Evolutionary conservation across 1,284 basidiomycete species (phyloP).

Genomic region (Boletus mariae): DNA sequence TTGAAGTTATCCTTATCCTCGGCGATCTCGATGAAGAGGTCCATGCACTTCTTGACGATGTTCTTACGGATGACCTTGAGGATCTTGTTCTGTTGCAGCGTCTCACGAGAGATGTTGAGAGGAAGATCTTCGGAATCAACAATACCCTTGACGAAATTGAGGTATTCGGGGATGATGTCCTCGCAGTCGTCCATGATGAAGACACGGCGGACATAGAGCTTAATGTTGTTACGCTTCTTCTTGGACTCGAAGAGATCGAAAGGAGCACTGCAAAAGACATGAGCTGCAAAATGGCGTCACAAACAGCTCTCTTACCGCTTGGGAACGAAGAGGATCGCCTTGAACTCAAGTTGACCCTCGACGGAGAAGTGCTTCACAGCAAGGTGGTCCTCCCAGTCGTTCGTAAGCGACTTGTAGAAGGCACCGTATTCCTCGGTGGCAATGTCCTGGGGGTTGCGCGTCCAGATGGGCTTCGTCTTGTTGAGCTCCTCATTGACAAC

Average conservation of each 20-base stretch:
- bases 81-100: constrained; percentile 99
- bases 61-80: constrained; percentile 99
- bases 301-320: constrained; percentile 69
- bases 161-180: constrained; percentile 99
- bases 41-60: constrained; percentile 98
- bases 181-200: constrained; percentile 99
- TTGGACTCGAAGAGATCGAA: constrained; percentile 99
- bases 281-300: not conserved
- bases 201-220: constrained; percentile 99
- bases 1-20: constrained; percentile 99
- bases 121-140: constrained; percentile 99
- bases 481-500: constrained; percentile 97
- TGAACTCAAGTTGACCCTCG: constrained; percentile 99
- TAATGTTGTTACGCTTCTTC: constrained; percentile 99
- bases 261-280: constrained; percentile 62
- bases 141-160: constrained; percentile 99
- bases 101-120: constrained; percentile 99
- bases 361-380: constrained; percentile 99
- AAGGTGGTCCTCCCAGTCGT: constrained; percentile 99
- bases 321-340: constrained; percentile 96
- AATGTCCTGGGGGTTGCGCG: constrained; percentile 94
- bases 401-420: constrained; percentile 99
- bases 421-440: constrained; percentile 89
- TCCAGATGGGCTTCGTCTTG: constrained; percentile 99
- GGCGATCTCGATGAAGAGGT: constrained; percentile 93